A percentile compares a stretch with the other conserved stretches of the same genome.
Evolutionary conservation across 495 filamentous ascomycete species (phyloP).

Genomic region (Apodospora peruviana): DNA sequence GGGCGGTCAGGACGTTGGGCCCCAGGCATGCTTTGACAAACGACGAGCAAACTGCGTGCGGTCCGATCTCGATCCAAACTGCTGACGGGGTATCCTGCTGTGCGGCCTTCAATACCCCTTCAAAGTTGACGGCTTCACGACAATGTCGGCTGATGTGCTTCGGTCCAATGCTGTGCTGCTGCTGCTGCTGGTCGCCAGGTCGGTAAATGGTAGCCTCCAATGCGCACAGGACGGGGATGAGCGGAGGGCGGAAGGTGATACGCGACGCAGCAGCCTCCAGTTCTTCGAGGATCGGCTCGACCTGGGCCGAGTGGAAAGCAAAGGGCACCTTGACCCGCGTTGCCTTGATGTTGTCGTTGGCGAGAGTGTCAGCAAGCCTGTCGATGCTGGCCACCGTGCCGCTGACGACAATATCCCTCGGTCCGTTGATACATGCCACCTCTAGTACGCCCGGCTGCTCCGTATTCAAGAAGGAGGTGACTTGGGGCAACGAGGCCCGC

Average conservation of each 20-base stretch:
- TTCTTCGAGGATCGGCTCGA: slow-evolving; percentile 63
- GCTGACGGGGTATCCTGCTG: slow-evolving; percentile 41
- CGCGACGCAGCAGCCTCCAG: slow-evolving; percentile 50
- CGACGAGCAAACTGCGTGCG: slow-evolving; percentile 57
- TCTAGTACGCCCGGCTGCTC: slow-evolving; percentile 14
- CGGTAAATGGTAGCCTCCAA: slow-evolving; percentile 53
- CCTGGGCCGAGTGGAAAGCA: slow-evolving; percentile 73
- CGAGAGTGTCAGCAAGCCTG: slow-evolving; percentile 24
- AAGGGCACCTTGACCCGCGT: slow-evolving; percentile 64
- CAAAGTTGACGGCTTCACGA: slow-evolving; percentile 67
- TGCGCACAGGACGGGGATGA: slow-evolving; percentile 61
- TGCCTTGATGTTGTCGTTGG: slow-evolving; percentile 46
- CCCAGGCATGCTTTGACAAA: slow-evolving; percentile 60
- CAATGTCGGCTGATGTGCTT: slow-evolving; percentile 60
- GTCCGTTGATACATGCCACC: slow-evolving; percentile 56
- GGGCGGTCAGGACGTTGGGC: slow-evolving; percentile 40
- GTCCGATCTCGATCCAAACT: slow-evolving; percentile 58
- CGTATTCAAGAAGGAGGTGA: slow-evolving; percentile 24
- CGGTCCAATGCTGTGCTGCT: slow-evolving; percentile 48
- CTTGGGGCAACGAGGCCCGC: slow-evolving; percentile 31
- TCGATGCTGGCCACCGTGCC: slow-evolving; percentile 47
- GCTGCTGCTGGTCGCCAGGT: no score
- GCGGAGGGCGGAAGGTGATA: slow-evolving; percentile 55
- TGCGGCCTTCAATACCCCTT: slow-evolving; percentile 52
- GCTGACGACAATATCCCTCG: slow-evolving; percentile 52